These are phyloP conservation scores for Fusarium sp. DNA, from an alignment of 2,329 filamentous ascomycete species.

Conservation along the genomic window DNA sequence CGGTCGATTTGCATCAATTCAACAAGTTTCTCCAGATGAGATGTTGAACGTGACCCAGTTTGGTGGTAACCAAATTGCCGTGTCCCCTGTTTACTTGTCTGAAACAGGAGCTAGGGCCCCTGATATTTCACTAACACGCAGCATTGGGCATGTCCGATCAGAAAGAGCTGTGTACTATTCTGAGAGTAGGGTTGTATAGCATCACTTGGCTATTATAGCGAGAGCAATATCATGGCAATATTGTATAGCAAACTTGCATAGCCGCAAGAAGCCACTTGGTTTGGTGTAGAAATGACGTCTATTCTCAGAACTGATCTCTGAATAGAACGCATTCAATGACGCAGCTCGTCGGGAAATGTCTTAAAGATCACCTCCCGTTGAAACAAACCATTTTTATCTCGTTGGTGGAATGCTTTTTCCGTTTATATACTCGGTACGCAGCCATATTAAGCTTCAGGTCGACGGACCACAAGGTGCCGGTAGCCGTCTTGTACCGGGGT, in stretches of 20 bases:
- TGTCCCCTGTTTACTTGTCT: constrained; percentile 24
- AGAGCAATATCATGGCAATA: not conserved
- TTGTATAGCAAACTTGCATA: not conserved
- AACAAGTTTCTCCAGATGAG: constrained; percentile 26
- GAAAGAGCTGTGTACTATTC: too few relatives aligned
- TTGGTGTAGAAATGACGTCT: not conserved
- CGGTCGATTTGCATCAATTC: constrained; percentile 25
- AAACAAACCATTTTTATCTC: constrained; percentile 26
- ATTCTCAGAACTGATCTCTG: not conserved
- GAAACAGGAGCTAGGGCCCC: constrained; percentile 38
- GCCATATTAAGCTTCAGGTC: constrained; percentile 20
- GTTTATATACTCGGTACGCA: constrained; percentile 7
- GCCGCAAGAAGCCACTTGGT: constrained; percentile 8
- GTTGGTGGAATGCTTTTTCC: constrained; percentile 41
- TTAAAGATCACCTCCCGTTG: constrained; percentile 9
- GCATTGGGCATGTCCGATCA: not conserved
- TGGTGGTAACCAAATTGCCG: constrained; percentile 9
- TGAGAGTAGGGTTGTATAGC: not conserved
- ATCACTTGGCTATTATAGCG: not conserved
- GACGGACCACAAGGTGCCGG: constrained; percentile 24
- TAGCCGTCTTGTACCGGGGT: constrained; percentile 3
- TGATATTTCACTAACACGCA: constrained; percentile 33
- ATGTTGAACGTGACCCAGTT: constrained; percentile 26
- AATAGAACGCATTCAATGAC: not conserved
- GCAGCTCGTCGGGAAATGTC: constrained; percentile 11